Percentiles rank a stretch among this genome's conserved stretches.
Evolutionary conservation across 768 basidiomycete species (phyloP).

Genomic region (Multifurca ochricompacta): DNA sequence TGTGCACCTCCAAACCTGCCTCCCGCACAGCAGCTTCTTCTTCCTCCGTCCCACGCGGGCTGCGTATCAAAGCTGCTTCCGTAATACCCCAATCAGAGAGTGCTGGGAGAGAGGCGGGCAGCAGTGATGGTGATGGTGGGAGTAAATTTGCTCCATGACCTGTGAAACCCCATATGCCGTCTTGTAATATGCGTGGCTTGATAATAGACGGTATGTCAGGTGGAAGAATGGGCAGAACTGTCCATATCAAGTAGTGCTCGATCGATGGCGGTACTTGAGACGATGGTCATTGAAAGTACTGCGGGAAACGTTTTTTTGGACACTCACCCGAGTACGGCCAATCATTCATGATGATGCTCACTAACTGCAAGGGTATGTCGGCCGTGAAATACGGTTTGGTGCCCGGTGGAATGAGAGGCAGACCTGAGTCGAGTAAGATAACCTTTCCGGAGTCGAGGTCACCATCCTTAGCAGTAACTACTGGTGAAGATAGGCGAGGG

Average conservation of each 20-base stretch:
- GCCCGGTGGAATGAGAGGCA: constrained; percentile 30
- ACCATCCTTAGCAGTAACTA: background rate
- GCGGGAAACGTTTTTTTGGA: background rate
- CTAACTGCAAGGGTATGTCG: constrained; percentile 46
- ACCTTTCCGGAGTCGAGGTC: background rate
- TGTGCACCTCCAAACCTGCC: constrained; percentile 51
- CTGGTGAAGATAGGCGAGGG: constrained; percentile 39
- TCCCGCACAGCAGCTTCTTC: constrained; percentile 43
- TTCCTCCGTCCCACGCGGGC: constrained; percentile 41
- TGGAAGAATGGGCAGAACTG: constrained; percentile 63
- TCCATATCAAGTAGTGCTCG: constrained; percentile 75
- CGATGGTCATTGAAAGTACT: background rate
- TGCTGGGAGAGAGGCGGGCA: constrained; percentile 50
- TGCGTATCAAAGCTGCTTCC: constrained; percentile 49
- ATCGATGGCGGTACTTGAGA: constrained; percentile 55
- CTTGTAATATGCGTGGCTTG: constrained; percentile 52
- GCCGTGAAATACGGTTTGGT: constrained; percentile 58
- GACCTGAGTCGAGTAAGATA: constrained; percentile 7
- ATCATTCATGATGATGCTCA: constrained; percentile 74
- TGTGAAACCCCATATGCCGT: constrained; percentile 81
- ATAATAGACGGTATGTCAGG: constrained; percentile 44
- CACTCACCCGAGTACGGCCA: constrained; percentile 79
- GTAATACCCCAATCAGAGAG: constrained; percentile 68
- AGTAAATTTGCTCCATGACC: constrained; percentile 38
- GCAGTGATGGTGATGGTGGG: constrained; percentile 51